Evolutionary conservation across 352 stramenopile genomes (phyloP).

Genomic region (Blastocystis hominis): DNA sequence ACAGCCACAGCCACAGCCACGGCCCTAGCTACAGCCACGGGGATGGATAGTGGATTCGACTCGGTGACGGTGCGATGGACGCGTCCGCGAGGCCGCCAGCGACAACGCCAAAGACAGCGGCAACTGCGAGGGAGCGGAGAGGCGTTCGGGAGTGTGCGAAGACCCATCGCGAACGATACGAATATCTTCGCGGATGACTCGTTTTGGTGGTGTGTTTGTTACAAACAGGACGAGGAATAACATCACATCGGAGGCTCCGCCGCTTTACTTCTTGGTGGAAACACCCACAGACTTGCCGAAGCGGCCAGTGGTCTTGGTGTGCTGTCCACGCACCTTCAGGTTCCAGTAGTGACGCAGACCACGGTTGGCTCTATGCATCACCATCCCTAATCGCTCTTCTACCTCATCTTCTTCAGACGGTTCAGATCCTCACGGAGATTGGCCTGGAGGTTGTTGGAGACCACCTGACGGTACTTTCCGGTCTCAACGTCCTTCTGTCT

Average conservation of each 20-base stretch:
- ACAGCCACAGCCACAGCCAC: not conserved
- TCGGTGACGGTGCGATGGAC: not conserved
- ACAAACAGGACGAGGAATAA: conserved; percentile 14
- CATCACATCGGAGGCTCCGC: not conserved
- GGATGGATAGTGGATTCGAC: not conserved
- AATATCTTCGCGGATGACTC: conserved; percentile 34
- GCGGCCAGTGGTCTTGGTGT: conserved; percentile 97
- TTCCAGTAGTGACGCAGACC: conserved; percentile 99
- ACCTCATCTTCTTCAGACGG: conserved; percentile 99
- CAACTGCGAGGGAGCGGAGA: not conserved
- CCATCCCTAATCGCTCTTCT: not conserved
- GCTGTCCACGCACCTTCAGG: conserved; percentile 95
- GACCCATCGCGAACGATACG: not conserved
- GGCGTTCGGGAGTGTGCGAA: not conserved
- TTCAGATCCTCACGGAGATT: no score
- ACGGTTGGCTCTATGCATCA: conserved; percentile 72
- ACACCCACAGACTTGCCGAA: conserved; percentile 58
- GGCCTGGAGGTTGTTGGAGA: no score
- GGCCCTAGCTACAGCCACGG: not conserved
- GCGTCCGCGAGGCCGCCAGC: not conserved
- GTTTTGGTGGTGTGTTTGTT: conserved; percentile 33
- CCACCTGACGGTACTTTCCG: no score
- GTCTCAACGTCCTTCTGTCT: no score
- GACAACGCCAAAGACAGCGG: not conserved
- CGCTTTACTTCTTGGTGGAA: conserved; percentile 49